These are phyloP conservation scores for Helicosporidium sp. DNA, from an alignment of 139 green algal genomes.

Conservation along the genomic window DNA sequence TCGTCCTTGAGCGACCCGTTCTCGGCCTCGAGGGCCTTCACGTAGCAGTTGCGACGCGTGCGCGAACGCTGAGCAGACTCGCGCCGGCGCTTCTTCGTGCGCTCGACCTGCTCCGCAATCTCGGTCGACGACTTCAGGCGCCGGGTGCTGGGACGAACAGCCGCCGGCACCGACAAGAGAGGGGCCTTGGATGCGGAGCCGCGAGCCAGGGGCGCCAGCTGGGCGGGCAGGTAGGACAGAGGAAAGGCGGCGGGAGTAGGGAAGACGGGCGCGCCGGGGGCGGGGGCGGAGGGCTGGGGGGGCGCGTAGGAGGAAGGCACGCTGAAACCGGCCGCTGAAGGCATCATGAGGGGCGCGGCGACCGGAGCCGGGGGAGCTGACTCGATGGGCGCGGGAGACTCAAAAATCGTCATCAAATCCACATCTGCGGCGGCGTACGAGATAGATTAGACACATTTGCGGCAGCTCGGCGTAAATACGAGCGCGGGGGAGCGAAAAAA, in stretches of 20 bases:
- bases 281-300: too few relatives aligned
- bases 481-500: too few relatives aligned
- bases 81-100: constrained; percentile 13
- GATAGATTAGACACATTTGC: too few relatives aligned
- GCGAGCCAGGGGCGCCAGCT: neutral
- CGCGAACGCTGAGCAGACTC: constrained; percentile 18
- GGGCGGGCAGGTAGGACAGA: constrained; percentile 6
- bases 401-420: too few relatives aligned
- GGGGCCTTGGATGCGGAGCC: neutral
- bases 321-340: too few relatives aligned
- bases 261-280: neutral
- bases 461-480: too few relatives aligned
- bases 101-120: constrained; percentile 16
- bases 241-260: neutral
- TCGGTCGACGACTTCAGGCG: constrained; percentile 1
- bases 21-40: constrained; percentile 14
- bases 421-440: too few relatives aligned
- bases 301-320: neutral
- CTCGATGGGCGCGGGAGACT: too few relatives aligned
- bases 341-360: too few relatives aligned
- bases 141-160: neutral
- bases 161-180: too few relatives aligned
- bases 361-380: too few relatives aligned
- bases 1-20: constrained; percentile 14
- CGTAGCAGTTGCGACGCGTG: constrained; percentile 11